phyloP scores from a whole-genome alignment of 2,329 filamentous ascomycete genomes.

The Monosporascus sp. region DNA sequence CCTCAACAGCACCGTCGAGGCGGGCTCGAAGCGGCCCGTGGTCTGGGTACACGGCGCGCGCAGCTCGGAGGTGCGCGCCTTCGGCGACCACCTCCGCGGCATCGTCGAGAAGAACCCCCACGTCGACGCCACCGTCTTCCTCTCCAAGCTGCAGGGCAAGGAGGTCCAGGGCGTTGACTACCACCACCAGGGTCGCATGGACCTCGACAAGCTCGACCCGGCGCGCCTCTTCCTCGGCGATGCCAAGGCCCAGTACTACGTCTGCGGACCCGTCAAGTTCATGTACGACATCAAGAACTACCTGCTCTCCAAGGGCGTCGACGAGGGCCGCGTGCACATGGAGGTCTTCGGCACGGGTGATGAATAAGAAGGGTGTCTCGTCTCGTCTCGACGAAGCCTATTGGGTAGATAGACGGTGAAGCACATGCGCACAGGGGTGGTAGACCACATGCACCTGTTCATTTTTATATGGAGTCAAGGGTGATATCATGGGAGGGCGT shows the following conservation, averaged over 20 bases:
- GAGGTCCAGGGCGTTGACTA: slow-evolving; percentile 51
- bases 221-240: slow-evolving; percentile 53
- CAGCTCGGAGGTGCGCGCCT: slow-evolving; percentile 47
- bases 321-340: slow-evolving; percentile 54
- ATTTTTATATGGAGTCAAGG: too few relatives aligned
- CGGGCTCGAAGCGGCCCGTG: slow-evolving; percentile 39
- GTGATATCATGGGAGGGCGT: too few relatives aligned
- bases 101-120: slow-evolving; percentile 39
- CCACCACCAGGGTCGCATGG: slow-evolving; percentile 52
- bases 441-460: too few relatives aligned
- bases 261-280: slow-evolving; percentile 67
- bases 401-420: too few relatives aligned
- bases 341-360: slow-evolving; percentile 63
- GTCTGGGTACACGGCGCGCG: slow-evolving; percentile 60
- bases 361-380: slow-evolving; percentile 3
- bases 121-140: slow-evolving; percentile 53
- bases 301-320: slow-evolving; percentile 52
- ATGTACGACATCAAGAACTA: slow-evolving; percentile 56
- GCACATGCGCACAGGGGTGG: too few relatives aligned
- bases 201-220: slow-evolving; percentile 50
- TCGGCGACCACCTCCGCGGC: slow-evolving; percentile 43
- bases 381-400: too few relatives aligned
- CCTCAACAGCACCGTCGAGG: slow-evolving; percentile 41
- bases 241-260: slow-evolving; percentile 56
- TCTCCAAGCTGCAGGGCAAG: slow-evolving; percentile 40